Conservation (phyloP, 2,329 filamentous ascomycete species). For the Clonostachys rhizophaga region DNA sequence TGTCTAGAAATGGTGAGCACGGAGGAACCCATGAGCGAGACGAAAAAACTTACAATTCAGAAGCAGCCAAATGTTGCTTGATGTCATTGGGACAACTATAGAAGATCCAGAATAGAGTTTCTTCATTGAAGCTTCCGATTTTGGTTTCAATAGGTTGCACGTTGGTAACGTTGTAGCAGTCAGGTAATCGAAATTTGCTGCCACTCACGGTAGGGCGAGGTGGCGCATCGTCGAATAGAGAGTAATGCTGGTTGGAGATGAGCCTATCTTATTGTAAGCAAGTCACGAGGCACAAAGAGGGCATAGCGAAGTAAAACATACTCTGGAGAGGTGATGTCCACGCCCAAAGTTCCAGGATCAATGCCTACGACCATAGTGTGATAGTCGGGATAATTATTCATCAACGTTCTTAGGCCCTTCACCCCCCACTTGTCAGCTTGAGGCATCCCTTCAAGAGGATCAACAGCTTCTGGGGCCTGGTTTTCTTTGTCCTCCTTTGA, state of each 20-base stretch:
- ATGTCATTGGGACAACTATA: conserved; percentile 60
- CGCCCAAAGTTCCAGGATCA: conserved; percentile 50
- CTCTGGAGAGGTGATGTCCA: conserved; percentile 55
- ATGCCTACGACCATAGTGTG: conserved; percentile 56
- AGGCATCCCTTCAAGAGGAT: conserved; percentile 58
- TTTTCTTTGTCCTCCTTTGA: conserved; percentile 35
- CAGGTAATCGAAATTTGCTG: conserved; percentile 53
- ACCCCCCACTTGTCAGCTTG: conserved; percentile 60
- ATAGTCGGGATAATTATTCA: conserved; percentile 61
- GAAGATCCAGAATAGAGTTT: conserved; percentile 66
- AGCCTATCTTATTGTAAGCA: conserved; percentile 26
- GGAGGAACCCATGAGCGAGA: not conserved
- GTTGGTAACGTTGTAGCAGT: conserved; percentile 64
- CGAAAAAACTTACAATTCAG: conserved; percentile 48
- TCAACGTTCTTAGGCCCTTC: conserved; percentile 58
- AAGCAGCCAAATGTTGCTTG: conserved; percentile 59
- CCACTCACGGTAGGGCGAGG: conserved; percentile 47
- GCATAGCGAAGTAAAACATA: conserved; percentile 28
- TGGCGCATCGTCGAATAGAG: conserved; percentile 54
- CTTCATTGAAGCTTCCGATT: conserved; percentile 63
- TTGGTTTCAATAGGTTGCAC: conserved; percentile 62
- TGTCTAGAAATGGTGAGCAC: conserved; percentile 33
- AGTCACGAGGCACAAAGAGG: not conserved
- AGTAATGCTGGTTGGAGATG: conserved; percentile 56
- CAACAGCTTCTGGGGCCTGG: conserved; percentile 37